Base-by-base conservation (phyloP, 352 stramenopile genomes). In the Ochromonadaceae sp. region DNA sequence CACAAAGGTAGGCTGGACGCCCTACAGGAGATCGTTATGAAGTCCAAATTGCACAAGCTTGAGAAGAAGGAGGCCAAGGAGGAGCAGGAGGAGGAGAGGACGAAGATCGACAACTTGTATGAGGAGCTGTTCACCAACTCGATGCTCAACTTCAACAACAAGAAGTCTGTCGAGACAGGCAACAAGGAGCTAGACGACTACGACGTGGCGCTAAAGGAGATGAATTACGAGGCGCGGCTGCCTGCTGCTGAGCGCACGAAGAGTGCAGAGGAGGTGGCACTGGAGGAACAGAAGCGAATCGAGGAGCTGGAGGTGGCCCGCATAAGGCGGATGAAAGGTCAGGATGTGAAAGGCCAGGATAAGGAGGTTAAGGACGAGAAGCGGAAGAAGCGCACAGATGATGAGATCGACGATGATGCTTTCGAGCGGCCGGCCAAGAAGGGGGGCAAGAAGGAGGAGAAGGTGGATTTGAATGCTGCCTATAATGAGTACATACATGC, bases 281-380 rank as follows among this genome's bases (percentile, higher is more conserved):
- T 88, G 67, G 86, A 88, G 67, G 86, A 96, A 71, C 77, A 84
- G 22, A 86, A 96, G 43, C 75, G 80, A 42, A 73, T 97, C 26
- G 78, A 88, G 7, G 78, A 92, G 66, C 68, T 96, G 20, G 90
- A 97, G 74, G 86, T 85, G 46, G 84, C 88, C 68, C 82, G 90
- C n/a, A 66, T 96, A 25, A 85, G 84, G 2, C 78, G 89, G 47
- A 97, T 97, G 90, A 85, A 90, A 61, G 87, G 84, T 90, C 34
- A 44, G n/a, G n/a, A 15, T n/a, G n/a, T 44, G 15, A 44, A n/a
- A 44, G 15, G n/a, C n/a, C 75, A 80, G 5, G 75, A 78, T 0
- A 74, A 76, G 10, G 62, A 59, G 1, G 69, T 58, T 28, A 73
- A 71, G 30, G 74, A 79, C 22, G 26, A 20, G 57, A 85, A 81